Conservation (phyloP, 164 flowering plant genomes). For the Stephania cephalantha region DNA sequence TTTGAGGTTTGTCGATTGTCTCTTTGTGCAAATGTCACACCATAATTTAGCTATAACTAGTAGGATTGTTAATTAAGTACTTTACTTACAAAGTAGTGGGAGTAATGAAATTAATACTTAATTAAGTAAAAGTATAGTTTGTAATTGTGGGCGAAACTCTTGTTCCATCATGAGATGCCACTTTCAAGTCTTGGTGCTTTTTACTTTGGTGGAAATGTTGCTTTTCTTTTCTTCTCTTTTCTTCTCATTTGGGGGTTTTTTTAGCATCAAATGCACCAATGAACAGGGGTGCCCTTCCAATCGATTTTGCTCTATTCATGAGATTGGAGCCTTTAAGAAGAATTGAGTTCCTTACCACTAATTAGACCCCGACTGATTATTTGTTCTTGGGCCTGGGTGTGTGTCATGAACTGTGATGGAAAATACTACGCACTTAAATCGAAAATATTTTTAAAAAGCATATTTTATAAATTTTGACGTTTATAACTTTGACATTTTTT, state of each 20-base stretch:
- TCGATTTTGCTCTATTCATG: too few relatives aligned
- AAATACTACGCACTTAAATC: too few relatives aligned
- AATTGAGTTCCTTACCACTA: too few relatives aligned
- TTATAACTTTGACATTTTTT: too few relatives aligned
- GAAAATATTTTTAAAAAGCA: too few relatives aligned
- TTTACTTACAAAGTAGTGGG: neutral
- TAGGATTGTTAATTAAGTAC: neutral
- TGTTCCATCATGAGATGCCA: constrained; percentile 6
- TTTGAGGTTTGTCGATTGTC: neutral
- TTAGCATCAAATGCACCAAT: too few relatives aligned
- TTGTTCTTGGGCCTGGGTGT: too few relatives aligned
- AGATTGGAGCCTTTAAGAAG: too few relatives aligned
- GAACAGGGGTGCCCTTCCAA: too few relatives aligned
- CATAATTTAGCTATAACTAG: neutral
- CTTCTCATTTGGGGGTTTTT: neutral
- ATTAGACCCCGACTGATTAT: too few relatives aligned
- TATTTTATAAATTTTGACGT: too few relatives aligned
- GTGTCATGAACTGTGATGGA: too few relatives aligned
- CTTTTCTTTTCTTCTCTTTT: neutral
- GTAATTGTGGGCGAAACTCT: neutral
- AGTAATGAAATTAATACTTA: neutral
- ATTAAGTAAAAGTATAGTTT: neutral
- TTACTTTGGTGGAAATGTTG: neutral
- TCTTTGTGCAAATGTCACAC: neutral
- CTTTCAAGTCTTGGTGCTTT: constrained; percentile 6